Conservation (phyloP, 2,329 filamentous ascomycete species). For the Aquanectria penicillioides region DNA sequence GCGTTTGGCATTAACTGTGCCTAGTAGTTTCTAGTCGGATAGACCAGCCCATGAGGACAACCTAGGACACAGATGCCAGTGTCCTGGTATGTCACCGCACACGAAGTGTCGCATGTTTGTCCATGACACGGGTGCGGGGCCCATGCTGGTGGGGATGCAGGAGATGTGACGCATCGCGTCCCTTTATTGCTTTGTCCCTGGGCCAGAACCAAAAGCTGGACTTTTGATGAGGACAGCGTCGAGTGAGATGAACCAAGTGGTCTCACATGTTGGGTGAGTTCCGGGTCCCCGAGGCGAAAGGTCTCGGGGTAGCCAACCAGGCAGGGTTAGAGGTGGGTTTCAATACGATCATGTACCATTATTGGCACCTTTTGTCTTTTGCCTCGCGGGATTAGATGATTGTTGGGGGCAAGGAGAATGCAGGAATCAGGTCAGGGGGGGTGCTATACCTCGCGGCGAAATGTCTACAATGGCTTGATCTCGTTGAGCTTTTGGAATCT, state of each 20-base stretch:
- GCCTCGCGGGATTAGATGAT: no score
- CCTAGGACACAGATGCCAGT: no score
- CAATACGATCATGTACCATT: slow-evolving; percentile 4
- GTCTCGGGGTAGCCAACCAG: background rate
- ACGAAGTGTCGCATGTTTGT: background rate
- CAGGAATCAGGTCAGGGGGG: slow-evolving; percentile 3
- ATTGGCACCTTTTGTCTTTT: no score
- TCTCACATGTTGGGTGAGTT: background rate
- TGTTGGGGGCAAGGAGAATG: background rate
- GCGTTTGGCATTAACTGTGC: no score
- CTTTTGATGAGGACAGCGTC: background rate
- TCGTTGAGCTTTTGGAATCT: background rate
- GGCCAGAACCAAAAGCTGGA: background rate
- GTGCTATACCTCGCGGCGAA: background rate
- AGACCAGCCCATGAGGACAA: no score
- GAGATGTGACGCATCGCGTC: slow-evolving; percentile 12
- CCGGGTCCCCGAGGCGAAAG: background rate
- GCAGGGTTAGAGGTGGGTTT: background rate
- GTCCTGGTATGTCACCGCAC: slow-evolving; percentile 5
- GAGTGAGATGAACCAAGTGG: background rate
- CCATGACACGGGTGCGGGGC: slow-evolving; percentile 4
- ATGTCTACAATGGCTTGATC: background rate
- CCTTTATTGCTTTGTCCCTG: background rate
- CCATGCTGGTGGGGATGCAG: background rate
- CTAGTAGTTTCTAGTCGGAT: no score